Evolutionary conservation across 2,329 filamentous ascomycete genomes (phyloP), one percentile per base, ranked within the genome.

Genomic region (Fusarium sororula): DNA sequence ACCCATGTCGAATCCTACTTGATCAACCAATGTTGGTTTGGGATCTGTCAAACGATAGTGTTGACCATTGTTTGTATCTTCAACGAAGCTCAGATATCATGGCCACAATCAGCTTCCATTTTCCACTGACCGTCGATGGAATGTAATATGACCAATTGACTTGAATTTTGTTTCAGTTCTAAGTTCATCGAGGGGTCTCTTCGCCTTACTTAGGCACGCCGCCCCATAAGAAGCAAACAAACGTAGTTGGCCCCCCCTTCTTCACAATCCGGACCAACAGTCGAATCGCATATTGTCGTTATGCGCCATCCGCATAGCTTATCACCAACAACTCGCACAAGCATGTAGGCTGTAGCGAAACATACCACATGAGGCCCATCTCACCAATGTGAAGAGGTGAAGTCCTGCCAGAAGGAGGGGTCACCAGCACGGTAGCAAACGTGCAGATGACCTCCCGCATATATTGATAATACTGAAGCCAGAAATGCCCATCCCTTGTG

Each of bases 271-370:
- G 37, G 48, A 70, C 74, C 58, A 71, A 74, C 74, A 70, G 70
- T 66, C 63, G 74, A 77, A 68, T 75, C 53, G 70, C 63, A 68
- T 61, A 66, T 55, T 62, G 32, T 44, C 48, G 58, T 48, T 56
- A 73, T 62, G 69, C 67, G 63, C 73, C 68, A 69, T 57, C 64
- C 62, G 64, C 72, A 66, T 59, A 69, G 65, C 59, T 66, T 55
- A 72, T 78, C 68, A 75, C 76, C 76, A 78, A 77, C 65, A 67
- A 42, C 66, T 59, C 48, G 48, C 62, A 59, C 70, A 55, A 66
- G 41, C 66, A 74, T 72, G 65, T 63, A 73, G 42, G 54, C 28
- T 64, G 61, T 61, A 61, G 41, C 64, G 30, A 57, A 63, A 32
- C 30, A 72, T 73, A 63, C 53, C 57, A 57, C 51, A 69, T 38